Conservation (phyloP, 2,329 filamentous ascomycete species). For the Alternaria longipes region DNA sequence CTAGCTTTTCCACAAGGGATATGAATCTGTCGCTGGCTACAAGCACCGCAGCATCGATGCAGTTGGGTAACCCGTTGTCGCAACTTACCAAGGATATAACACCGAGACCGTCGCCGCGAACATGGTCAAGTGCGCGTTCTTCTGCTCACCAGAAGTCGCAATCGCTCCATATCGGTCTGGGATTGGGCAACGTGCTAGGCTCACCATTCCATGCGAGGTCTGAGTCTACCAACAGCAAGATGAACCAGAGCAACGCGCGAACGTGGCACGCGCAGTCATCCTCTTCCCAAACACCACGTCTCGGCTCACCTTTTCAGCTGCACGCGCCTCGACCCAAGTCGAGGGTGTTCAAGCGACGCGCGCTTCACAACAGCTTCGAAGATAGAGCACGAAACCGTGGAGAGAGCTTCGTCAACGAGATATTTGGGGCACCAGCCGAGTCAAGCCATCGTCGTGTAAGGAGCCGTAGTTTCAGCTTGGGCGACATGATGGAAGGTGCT, state of each 20-base stretch:
- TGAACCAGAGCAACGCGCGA: conserved; percentile 40
- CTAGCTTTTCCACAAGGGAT: conserved; percentile 58
- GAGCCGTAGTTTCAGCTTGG: conserved; percentile 69
- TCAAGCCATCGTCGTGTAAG: conserved; percentile 65
- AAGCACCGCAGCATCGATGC: conserved; percentile 63
- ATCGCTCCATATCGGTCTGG: conserved; percentile 59
- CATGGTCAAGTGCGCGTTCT: conserved; percentile 57
- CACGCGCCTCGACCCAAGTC: conserved; percentile 62
- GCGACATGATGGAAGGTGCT: conserved; percentile 62
- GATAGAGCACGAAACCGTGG: conserved; percentile 52
- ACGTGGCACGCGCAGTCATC: conserved; percentile 46
- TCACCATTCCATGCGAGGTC: conserved; percentile 55
- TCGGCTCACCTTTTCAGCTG: conserved; percentile 65
- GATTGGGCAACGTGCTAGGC: conserved; percentile 52
- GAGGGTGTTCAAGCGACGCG: conserved; percentile 66
- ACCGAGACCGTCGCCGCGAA: conserved; percentile 48
- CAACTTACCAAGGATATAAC: conserved; percentile 53
- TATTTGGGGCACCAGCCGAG: conserved; percentile 59
- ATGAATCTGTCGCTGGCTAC: conserved; percentile 62
- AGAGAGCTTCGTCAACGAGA: conserved; percentile 55
- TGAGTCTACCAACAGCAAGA: conserved; percentile 36
- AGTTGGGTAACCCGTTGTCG: conserved; percentile 58
- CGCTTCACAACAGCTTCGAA: conserved; percentile 63
- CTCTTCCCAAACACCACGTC: conserved; percentile 36
- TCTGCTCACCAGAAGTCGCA: conserved; percentile 62